Conservation (phyloP, 2,329 filamentous ascomycete genomes). For the Monascus ruber region DNA sequence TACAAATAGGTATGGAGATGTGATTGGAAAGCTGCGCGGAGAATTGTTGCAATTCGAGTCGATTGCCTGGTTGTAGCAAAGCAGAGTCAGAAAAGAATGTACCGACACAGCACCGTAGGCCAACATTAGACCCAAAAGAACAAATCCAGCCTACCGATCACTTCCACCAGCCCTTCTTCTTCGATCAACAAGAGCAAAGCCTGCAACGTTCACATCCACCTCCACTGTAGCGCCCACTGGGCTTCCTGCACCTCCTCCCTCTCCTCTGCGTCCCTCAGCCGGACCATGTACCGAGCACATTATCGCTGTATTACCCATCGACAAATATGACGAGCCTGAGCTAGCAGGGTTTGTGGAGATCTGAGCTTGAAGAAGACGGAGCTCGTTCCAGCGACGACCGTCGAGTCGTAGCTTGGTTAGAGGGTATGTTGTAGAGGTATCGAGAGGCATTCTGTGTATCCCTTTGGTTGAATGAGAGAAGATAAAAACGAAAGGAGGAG, state of each 20-base stretch:
- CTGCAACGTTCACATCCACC: conserved; percentile 74
- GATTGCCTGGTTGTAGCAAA: conserved; percentile 48
- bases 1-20: conserved; percentile 80
- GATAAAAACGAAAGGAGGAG: too few relatives aligned
- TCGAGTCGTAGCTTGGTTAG: conserved; percentile 74
- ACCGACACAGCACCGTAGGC: too few relatives aligned
- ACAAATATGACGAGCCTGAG: conserved; percentile 85
- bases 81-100: too few relatives aligned
- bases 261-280: conserved; percentile 51
- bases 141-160: conserved; percentile 55
- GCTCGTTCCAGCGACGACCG: conserved; percentile 90
- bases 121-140: too few relatives aligned
- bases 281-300: conserved; percentile 87
- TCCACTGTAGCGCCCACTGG: conserved; percentile 55
- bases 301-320: conserved; percentile 96
- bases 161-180: conserved; percentile 57
- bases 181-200: conserved; percentile 78
- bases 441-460: conserved; percentile 63
- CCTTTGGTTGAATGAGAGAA: conserved; percentile 1
- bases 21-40: conserved; percentile 63
- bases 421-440: conserved; percentile 82
- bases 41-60: conserved; percentile 49
- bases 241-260: conserved; percentile 34
- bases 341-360: conserved; percentile 87
- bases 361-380: conserved; percentile 76